Evolutionary conservation across 768 basidiomycete species (phyloP).

Genomic region (Glaciozyma antarctica): DNA sequence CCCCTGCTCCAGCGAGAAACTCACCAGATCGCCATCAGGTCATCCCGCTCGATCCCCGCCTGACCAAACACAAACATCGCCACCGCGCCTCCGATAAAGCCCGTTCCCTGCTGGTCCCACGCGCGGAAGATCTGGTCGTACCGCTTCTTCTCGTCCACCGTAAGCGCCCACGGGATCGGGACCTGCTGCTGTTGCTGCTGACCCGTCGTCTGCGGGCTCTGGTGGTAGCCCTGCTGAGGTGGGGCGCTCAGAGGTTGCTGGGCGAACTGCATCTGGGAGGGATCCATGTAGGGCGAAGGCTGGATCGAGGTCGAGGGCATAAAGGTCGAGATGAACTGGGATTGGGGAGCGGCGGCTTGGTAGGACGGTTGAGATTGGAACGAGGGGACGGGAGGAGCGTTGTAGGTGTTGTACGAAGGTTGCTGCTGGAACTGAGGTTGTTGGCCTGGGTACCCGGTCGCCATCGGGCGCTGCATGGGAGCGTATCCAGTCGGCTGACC

Average conservation of each 20-base stretch:
- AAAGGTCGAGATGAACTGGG: conserved; percentile 48
- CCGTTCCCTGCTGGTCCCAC: conserved; percentile 75
- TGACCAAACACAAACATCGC: conserved; percentile 90
- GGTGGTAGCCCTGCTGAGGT: conserved; percentile 31
- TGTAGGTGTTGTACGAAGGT: neutral
- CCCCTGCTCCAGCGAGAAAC: conserved; percentile 10
- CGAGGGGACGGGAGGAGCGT: conserved; percentile 9
- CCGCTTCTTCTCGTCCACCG: conserved; percentile 84
- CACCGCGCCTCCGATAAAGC: conserved; percentile 74
- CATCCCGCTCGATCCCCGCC: conserved; percentile 77
- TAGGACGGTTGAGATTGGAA: neutral
- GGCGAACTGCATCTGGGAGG: conserved; percentile 27
- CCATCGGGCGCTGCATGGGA: conserved; percentile 36
- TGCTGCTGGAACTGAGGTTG: conserved; percentile 9
- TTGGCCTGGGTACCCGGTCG: conserved; percentile 45
- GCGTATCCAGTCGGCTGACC: conserved; percentile 55
- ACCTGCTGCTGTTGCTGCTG: conserved; percentile 53
- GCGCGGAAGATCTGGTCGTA: conserved; percentile 93
- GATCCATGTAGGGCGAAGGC: conserved; percentile 15
- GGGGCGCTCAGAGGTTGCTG: neutral
- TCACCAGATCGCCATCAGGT: conserved; percentile 89
- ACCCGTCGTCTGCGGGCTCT: conserved; percentile 16
- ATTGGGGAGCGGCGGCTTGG: conserved; percentile 17
- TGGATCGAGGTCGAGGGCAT: conserved; percentile 51
- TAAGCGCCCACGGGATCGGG: conserved; percentile 74